A percentile compares a stretch with the other conserved stretches of the same genome.
phyloP scores from a whole-genome alignment of 1,284 basidiomycete species.

The Irpex sp. region DNA sequence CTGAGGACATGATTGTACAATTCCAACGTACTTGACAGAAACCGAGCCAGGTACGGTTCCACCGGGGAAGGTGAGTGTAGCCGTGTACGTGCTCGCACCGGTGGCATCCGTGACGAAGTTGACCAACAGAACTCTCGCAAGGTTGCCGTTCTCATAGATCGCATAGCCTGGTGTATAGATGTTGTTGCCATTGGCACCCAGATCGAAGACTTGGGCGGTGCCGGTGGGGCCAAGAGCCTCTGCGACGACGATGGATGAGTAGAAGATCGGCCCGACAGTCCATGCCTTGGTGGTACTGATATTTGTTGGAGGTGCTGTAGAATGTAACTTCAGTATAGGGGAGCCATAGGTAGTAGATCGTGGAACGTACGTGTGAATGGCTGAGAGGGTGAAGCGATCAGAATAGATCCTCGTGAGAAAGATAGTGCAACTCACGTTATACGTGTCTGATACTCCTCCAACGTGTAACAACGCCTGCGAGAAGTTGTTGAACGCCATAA shows the following conservation, averaged over 20 bases:
- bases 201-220: conserved; percentile 51
- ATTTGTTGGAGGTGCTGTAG: conserved; percentile 53
- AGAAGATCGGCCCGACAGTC: conserved; percentile 65
- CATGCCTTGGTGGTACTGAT: conserved; percentile 50
- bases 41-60: conserved; percentile 38
- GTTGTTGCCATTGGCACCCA: conserved; percentile 42
- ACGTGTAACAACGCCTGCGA: conserved; percentile 54
- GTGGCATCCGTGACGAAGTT: conserved; percentile 56
- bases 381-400: conserved; percentile 9
- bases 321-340: conserved; percentile 3
- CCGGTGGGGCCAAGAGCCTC: conserved; percentile 65
- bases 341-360: no score
- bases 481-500: conserved; percentile 52
- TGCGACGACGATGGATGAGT: conserved; percentile 60
- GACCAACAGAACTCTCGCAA: conserved; percentile 55
- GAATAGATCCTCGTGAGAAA: background rate
- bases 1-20: background rate
- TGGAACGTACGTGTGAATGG: conserved; percentile 41
- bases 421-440: conserved; percentile 44
- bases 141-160: conserved; percentile 57
- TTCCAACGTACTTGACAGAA: conserved; percentile 39
- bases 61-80: conserved; percentile 37
- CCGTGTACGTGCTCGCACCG: conserved; percentile 45
- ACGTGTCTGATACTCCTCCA: conserved; percentile 62
- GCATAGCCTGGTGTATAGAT: conserved; percentile 64